Evolutionary conservation across 2,329 filamentous ascomycete genomes (phyloP).

Genomic region (Xylariaceae sp.): DNA sequence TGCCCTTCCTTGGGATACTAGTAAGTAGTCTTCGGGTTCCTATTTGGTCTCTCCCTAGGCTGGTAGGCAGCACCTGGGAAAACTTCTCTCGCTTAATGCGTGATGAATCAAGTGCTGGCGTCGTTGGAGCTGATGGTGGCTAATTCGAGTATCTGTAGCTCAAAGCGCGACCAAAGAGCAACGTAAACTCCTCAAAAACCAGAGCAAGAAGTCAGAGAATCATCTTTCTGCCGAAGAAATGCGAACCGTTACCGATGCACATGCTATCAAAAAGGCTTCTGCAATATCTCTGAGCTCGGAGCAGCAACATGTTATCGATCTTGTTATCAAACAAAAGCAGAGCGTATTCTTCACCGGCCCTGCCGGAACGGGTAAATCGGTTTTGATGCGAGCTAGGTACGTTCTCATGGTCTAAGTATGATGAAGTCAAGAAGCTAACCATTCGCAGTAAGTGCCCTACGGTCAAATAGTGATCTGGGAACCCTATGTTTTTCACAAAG

Average conservation of each 20-base stretch:
- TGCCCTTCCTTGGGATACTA: conserved; percentile 63
- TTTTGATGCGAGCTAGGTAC: conserved; percentile 74
- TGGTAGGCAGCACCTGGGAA: too few species aligned
- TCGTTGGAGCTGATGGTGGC: too few species aligned
- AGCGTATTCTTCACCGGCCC: conserved; percentile 98
- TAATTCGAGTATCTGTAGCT: conserved; percentile 22
- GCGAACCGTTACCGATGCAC: conserved; percentile 37
- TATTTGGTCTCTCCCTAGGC: too few species aligned
- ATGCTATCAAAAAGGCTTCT: conserved; percentile 37
- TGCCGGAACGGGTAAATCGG: conserved; percentile 94
- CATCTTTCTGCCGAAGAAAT: conserved; percentile 43
- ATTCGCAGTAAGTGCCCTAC: too few species aligned
- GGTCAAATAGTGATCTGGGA: too few species aligned
- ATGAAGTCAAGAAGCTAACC: too few species aligned
- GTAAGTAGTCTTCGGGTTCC: too few species aligned
- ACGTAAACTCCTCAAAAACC: conserved; percentile 68
- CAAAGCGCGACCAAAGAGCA: conserved; percentile 73
- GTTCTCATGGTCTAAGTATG: too few species aligned
- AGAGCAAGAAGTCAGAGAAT: conserved; percentile 47
- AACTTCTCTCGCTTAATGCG: too few species aligned
- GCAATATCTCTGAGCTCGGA: conserved; percentile 76
- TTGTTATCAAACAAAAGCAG: conserved; percentile 74
- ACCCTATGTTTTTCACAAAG: too few species aligned
- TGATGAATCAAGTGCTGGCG: too few species aligned
- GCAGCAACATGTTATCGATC: conserved; percentile 75